A percentile compares a stretch with the other conserved stretches of the same genome.
Evolutionary conservation across 345 rosid species (phyloP).

Genomic region (Reutealis trisperma): DNA sequence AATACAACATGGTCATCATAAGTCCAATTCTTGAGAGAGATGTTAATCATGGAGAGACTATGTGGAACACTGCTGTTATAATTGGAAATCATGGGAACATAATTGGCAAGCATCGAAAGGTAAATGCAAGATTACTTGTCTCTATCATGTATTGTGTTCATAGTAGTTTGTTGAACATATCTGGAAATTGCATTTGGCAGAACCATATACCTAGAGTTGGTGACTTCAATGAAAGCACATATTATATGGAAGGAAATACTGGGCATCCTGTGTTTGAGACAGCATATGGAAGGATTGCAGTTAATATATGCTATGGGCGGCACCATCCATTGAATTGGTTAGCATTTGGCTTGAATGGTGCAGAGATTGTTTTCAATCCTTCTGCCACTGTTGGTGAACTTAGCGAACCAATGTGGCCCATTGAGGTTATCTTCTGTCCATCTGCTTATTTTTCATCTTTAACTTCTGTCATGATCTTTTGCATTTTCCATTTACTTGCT

Average conservation of each 20-base stretch:
- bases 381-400: conserved; percentile 98
- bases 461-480: background rate
- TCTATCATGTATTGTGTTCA: conserved; percentile 8
- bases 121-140: conserved; percentile 21
- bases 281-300: conserved; percentile 77
- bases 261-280: conserved; percentile 98
- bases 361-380: conserved; percentile 97
- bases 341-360: conserved; percentile 96
- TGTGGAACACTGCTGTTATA: conserved; percentile 91
- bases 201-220: conserved; percentile 98
- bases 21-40: conserved; percentile 96
- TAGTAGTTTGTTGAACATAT: conserved; percentile 5
- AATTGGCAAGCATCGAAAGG: conserved; percentile 96
- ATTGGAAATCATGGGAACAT: conserved; percentile 89
- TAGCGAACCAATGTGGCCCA: conserved; percentile 99
- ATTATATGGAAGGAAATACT: conserved; percentile 96
- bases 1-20: conserved; percentile 85
- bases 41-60: conserved; percentile 78
- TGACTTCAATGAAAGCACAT: conserved; percentile 97
- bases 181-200: conserved; percentile 44
- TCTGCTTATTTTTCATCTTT: background rate
- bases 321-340: conserved; percentile 96
- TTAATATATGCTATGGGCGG: conserved; percentile 93
- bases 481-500: background rate
- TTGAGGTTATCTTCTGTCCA: conserved; percentile 56